These are phyloP conservation scores for Tylopilus sp. DNA, from an alignment of 1,284 basidiomycete genomes.

Conservation along the genomic window DNA sequence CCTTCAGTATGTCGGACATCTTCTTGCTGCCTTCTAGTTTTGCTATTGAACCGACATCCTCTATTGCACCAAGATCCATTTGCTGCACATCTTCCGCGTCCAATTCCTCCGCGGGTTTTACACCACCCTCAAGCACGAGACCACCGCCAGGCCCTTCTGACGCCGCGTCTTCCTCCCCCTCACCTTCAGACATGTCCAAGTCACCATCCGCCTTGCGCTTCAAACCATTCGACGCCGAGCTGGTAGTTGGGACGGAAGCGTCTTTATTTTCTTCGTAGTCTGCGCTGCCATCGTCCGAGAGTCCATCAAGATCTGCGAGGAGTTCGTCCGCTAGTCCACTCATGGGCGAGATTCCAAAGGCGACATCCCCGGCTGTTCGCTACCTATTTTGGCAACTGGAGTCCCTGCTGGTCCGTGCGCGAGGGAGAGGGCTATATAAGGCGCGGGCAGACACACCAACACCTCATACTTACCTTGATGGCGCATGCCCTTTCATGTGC, in stretches of 20 bases:
- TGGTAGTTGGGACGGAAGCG: conserved; percentile 27
- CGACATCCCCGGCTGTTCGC: neutral
- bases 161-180: conserved; percentile 43
- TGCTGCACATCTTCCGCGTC: conserved; percentile 90
- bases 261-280: conserved; percentile 50
- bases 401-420: conserved; percentile 14
- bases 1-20: conserved; percentile 84
- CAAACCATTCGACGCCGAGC: conserved; percentile 41
- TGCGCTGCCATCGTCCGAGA: conserved; percentile 65
- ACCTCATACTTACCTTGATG: conserved; percentile 40
- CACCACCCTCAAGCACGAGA: conserved; percentile 85
- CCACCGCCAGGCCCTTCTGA: conserved; percentile 48
- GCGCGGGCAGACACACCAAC: rapidly evolving
- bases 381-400: conserved; percentile 15
- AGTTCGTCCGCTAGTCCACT: conserved; percentile 84
- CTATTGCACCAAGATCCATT: conserved; percentile 83
- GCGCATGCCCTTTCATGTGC: conserved; percentile 37
- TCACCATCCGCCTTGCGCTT: conserved; percentile 64
- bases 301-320: conserved; percentile 80
- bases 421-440: neutral
- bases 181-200: conserved; percentile 51
- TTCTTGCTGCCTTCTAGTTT: conserved; percentile 85
- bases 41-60: conserved; percentile 84
- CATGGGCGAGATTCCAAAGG: conserved; percentile 42
- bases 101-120: conserved; percentile 90